phyloP scores from a whole-genome alignment of 2,329 filamentous ascomycete species.

The Fusarium sp. region DNA sequence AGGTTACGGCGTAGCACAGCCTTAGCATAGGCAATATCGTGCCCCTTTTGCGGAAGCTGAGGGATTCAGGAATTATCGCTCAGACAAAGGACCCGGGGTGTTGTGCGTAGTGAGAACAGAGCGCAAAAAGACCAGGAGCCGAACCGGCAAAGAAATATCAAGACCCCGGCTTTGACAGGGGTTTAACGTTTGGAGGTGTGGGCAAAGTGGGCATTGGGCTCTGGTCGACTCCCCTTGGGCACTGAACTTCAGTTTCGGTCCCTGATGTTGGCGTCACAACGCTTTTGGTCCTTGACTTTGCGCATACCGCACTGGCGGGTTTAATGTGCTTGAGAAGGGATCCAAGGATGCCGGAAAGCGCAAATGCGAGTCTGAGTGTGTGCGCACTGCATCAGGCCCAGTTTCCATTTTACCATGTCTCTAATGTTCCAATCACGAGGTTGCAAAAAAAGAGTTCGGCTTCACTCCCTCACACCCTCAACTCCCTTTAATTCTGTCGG shows the following conservation, averaged over 20 bases:
- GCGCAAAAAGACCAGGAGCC: slow-evolving; percentile 26
- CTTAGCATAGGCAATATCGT: slow-evolving; percentile 13
- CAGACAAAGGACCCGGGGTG: slow-evolving; percentile 31
- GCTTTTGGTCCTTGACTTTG: slow-evolving; percentile 42
- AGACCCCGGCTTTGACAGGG: slow-evolving; percentile 35
- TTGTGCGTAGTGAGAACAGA: slow-evolving; percentile 15
- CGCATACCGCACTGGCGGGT: slow-evolving; percentile 41
- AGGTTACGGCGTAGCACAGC: slow-evolving; percentile 30
- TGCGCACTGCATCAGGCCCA: slow-evolving; percentile 35
- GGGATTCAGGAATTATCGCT: slow-evolving; percentile 31
- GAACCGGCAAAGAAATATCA: slow-evolving; percentile 37
- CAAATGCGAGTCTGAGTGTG: slow-evolving; percentile 43
- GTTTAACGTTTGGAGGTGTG: slow-evolving; percentile 42
- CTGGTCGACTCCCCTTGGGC: slow-evolving; percentile 39
- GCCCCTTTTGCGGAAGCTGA: slow-evolving; percentile 29
- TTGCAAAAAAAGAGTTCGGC: slow-evolving; percentile 1
- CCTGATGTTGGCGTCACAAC: slow-evolving; percentile 43
- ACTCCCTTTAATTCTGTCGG: slow-evolving; percentile 31
- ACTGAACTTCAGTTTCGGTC: slow-evolving; percentile 35
- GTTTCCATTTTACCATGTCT: slow-evolving; percentile 43
- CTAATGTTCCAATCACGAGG: slow-evolving; percentile 39
- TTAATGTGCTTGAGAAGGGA: slow-evolving; percentile 30
- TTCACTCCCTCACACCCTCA: slow-evolving; percentile 36
- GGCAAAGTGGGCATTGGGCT: slow-evolving; percentile 45
- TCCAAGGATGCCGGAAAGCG: slow-evolving; percentile 25